Evolutionary conservation across 1,284 basidiomycete genomes (phyloP).

Genomic region (Irpex lacteus): DNA sequence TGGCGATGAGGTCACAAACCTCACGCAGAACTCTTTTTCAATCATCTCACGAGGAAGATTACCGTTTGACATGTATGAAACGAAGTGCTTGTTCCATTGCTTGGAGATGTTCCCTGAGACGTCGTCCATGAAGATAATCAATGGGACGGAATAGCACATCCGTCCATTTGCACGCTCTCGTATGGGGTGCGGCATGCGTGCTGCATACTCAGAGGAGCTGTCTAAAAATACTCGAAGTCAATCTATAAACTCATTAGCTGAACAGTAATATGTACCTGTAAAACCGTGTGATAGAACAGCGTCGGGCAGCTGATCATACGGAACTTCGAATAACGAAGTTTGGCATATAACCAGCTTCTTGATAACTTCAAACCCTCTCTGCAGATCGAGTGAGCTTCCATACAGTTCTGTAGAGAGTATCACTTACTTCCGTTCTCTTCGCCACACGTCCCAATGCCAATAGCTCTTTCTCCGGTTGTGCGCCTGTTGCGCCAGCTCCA

Average conservation of each 20-base stretch:
- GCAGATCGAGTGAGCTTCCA: neutral
- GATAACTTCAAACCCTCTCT: neutral
- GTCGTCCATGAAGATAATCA: slow-evolving; percentile 31
- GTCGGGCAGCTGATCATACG: neutral
- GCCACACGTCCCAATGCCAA: neutral
- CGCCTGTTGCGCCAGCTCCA: too few relatives aligned
- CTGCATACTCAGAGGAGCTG: slow-evolving; percentile 9
- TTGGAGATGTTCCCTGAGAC: slow-evolving; percentile 31
- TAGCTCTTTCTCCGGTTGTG: neutral
- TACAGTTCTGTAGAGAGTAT: neutral
- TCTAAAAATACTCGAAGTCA: too few relatives aligned
- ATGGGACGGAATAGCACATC: slow-evolving; percentile 21
- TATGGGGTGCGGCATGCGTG: slow-evolving; percentile 22
- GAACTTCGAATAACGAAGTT: neutral
- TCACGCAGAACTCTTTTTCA: slow-evolving; percentile 27
- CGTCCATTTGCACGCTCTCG: slow-evolving; percentile 15
- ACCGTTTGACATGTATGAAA: slow-evolving; percentile 27
- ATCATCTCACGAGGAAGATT: slow-evolving; percentile 22
- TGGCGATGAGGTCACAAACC: slow-evolving; percentile 28
- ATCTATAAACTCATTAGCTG: too few relatives aligned
- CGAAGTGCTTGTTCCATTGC: slow-evolving; percentile 31
- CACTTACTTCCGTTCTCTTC: neutral
- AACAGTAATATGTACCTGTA: too few relatives aligned
- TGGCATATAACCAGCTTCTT: neutral
- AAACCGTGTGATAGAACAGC: neutral